These are phyloP conservation scores for Hericium erinaceus DNA, from an alignment of 768 basidiomycete genomes.

Conservation along the genomic window DNA sequence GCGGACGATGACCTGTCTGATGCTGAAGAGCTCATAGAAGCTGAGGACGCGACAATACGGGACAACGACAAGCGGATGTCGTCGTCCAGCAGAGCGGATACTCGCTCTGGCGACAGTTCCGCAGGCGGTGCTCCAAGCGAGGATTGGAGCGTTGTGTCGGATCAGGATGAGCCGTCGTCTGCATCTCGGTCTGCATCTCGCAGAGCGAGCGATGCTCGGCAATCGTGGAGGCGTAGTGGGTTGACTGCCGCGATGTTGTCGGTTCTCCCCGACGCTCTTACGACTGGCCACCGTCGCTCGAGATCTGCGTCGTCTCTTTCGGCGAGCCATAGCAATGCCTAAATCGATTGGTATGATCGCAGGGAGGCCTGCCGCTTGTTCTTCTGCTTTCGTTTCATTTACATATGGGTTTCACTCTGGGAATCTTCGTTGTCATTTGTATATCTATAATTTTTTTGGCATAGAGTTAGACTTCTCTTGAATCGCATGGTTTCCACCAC, in stretches of 20 bases:
- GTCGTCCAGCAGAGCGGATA: constrained; percentile 11
- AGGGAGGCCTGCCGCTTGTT: not conserved
- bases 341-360: not conserved
- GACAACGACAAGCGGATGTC: constrained; percentile 18
- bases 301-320: constrained; percentile 9
- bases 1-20: constrained; percentile 9
- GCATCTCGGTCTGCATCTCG: constrained; percentile 37
- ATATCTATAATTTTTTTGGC: not conserved
- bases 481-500: no score
- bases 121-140: constrained; percentile 55
- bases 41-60: constrained; percentile 28
- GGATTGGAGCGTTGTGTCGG: constrained; percentile 85
- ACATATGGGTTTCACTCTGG: not conserved
- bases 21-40: constrained; percentile 17
- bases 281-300: constrained; percentile 9
- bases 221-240: constrained; percentile 36
- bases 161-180: constrained; percentile 52
- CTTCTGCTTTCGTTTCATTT: not conserved
- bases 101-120: constrained; percentile 17
- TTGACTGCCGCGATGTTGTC: constrained; percentile 14
- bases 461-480: not conserved
- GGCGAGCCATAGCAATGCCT: not conserved
- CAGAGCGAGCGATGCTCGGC: not conserved
- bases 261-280: constrained; percentile 14
- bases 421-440: not conserved